Evolutionary conservation across 177 flowering plant species (phyloP), one percentile per base, ranked within the genome.

Genomic region (Telopea speciosissima): DNA sequence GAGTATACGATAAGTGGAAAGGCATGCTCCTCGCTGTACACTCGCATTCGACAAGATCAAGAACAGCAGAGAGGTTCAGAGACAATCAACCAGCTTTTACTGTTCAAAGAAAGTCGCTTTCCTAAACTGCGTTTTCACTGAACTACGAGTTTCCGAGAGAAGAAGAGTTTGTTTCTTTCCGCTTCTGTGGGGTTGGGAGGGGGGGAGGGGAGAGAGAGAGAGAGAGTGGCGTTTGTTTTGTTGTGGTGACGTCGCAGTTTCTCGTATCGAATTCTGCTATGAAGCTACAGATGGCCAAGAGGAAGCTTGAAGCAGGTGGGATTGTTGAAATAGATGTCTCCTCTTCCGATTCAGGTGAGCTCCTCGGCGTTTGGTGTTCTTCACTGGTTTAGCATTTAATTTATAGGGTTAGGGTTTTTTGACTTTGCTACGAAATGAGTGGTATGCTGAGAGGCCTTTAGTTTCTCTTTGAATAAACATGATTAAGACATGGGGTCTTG

Each of bases 321-420:
- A 7, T 19, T n/a, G 11, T 11, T 0, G 40, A 36, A 36, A 36
- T 36, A 36, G 67, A 44, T 70, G 25, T 13, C 23, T 61, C 16
- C 17, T 65, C 74, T 72, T 17, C 28, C 5, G 24, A 22, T 19
- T 72, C 52, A 56, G 74, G 74, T 65, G 65, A 71, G 31, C 59
- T 42, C 22, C 31, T 17, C 8, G 40, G 7, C 0, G 40, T 6
- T 36, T 28, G 40, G 9, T 36, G 40, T 36, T 36, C 40, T 36
- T 1, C n/a, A 19, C 6, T 8, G 45, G 23, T 2, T 45, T 49
- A 36, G 17, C 19, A 12, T 3, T 16, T 19, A 12, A 63, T 25
- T 26, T 13, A 1, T 11, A 11, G 3, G 25, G 17, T 45, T 70
- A 26, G 58, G 60, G 59, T 62, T 61, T 24, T 25, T 24, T 26